Evolutionary conservation across 1,284 basidiomycete species (phyloP).

Genomic region (Puccinia polysora): DNA sequence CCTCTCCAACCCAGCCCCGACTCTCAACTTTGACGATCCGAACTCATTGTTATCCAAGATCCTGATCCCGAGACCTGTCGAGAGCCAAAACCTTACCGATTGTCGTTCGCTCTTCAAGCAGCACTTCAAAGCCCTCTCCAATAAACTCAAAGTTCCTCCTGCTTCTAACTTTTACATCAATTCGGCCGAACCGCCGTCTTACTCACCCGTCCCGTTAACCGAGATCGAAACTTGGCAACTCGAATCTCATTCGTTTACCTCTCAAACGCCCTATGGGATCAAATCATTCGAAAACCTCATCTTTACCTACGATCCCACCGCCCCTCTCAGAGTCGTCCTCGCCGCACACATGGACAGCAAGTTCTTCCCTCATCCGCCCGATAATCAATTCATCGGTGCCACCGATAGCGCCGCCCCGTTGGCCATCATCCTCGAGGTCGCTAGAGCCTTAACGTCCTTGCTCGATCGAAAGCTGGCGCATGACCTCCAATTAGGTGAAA

Average conservation of each 20-base stretch:
- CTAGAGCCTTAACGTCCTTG: conserved; percentile 69
- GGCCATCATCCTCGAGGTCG: conserved; percentile 84
- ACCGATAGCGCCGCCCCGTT: conserved; percentile 96
- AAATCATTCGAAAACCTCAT: conserved; percentile 84
- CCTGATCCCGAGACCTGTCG: conserved; percentile 25
- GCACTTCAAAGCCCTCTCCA: conserved; percentile 19
- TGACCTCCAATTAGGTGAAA: conserved; percentile 59
- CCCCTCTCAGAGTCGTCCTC: conserved; percentile 74
- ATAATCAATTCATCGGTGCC: conserved; percentile 89
- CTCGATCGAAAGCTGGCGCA: conserved; percentile 56
- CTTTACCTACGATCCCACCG: conserved; percentile 85
- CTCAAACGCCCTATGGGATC: conserved; percentile 74
- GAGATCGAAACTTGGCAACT: conserved; percentile 29
- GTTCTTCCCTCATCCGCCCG: conserved; percentile 66
- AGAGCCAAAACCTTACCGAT: conserved; percentile 19
- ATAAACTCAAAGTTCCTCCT: conserved; percentile 2
- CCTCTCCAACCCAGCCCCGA: conserved; percentile 10
- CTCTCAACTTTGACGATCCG: conserved; percentile 12
- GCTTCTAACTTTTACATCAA: neutral
- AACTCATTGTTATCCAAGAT: conserved; percentile 30
- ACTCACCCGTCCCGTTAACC: neutral
- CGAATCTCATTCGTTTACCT: conserved; percentile 65
- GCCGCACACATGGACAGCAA: conserved; percentile 96
- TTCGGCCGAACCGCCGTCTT: neutral
- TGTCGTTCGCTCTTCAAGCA: conserved; percentile 14